Conservation (phyloP, 2,329 filamentous ascomycete genomes). For the Ceratocystis albifundus region DNA sequence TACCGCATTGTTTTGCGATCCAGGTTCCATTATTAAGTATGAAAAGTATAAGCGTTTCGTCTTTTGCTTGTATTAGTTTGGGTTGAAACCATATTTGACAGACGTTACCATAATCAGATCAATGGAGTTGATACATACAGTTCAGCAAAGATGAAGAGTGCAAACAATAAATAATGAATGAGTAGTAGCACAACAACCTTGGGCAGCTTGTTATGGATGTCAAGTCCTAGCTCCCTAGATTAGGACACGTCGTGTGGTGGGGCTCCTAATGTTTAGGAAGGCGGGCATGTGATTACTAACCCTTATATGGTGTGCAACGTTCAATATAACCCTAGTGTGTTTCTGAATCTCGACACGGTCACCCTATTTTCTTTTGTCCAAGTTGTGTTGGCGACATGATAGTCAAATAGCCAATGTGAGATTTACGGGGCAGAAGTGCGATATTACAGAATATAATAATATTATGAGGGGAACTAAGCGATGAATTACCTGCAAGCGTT, state of each 20-base stretch:
- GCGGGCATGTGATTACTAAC: conserved; percentile 11
- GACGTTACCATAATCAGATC: background rate
- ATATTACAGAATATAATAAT: background rate
- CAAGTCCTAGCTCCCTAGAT: conserved; percentile 13
- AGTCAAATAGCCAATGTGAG: background rate
- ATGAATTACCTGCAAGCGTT: background rate
- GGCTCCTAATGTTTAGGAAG: background rate
- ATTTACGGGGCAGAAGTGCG: background rate
- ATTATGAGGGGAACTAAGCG: background rate
- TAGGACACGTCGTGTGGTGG: conserved; percentile 23
- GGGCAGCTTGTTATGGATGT: background rate
- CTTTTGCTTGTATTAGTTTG: background rate
- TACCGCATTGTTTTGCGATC: conserved; percentile 9
- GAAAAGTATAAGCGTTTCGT: background rate
- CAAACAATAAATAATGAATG: background rate
- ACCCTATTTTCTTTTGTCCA: too few relatives aligned
- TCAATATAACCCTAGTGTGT: background rate
- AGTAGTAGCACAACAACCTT: background rate
- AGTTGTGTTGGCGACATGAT: too few relatives aligned
- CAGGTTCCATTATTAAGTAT: background rate
- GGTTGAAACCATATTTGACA: background rate
- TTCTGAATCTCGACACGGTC: too few relatives aligned
- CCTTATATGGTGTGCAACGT: background rate
- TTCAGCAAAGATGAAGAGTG: background rate
- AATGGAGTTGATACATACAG: background rate